Base-by-base conservation (phyloP, 495 filamentous ascomycete genomes). In the Lepidopterella palustris region DNA sequence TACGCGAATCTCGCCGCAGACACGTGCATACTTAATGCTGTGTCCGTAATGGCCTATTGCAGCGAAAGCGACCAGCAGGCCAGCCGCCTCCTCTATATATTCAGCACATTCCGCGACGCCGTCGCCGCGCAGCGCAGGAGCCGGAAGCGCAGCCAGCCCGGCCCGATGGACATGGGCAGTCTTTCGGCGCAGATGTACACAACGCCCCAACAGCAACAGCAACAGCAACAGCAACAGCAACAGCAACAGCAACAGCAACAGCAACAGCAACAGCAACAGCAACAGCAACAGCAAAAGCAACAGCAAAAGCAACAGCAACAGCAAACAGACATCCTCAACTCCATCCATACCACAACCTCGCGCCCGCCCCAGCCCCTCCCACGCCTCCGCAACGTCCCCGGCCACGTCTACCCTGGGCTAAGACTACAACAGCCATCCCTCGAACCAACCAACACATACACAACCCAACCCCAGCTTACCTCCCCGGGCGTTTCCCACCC, bases 51-150 rank as follows among this genome's bases (percentile, higher is more conserved):
- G 53, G 71, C 70, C 0, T 82, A 84, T 58, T 87, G 84, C 62
- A 79, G 79, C 26, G 76, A 82, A 10, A 78, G 73, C 45, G 85
- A 90, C 65, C 81, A 82, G 5, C 84, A 87, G 70, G 85, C 85
- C 15, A 76, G 75, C 24, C 80, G 84, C 31, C 80, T 85, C 39
- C 75, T 76, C n/a, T 82, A 84, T 31, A 86, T 89, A 52, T 73
- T 88, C 42, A 78, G 78, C 35, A 79, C 78, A 45, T 87, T 89
- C 60, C 74, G 80, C 9, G 71, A 73, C 24, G 84, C 83, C 10
- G 79, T 86, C 4, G 48, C 55, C 39, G 71, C 70, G 60, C 59
- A 70, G 76, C 68, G 68, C 70, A 57, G 68, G 68, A 59, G 70
- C 47, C 70, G 67, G 32, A 79, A 66, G 57, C 77, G 70, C 63